phyloP scores from a whole-genome alignment of 1,284 basidiomycete species.

The Marasmius fiardii region DNA sequence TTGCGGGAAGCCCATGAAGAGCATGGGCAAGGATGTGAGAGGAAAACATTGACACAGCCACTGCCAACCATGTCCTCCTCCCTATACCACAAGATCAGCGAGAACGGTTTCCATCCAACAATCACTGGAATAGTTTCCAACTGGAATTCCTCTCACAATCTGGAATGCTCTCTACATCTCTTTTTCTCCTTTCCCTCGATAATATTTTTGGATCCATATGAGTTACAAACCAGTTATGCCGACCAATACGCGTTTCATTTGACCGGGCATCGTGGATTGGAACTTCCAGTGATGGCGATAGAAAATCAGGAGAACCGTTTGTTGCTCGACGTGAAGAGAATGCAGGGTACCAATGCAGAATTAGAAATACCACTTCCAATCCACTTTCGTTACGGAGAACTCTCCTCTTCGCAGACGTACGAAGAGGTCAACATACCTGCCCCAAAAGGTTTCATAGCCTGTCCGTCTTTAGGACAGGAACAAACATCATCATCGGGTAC shows the following conservation, averaged over 20 bases:
- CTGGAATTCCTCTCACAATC: neutral
- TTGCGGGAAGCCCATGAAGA: constrained; percentile 58
- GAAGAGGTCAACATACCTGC: neutral
- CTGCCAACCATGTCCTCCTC: neutral
- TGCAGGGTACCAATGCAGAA: neutral
- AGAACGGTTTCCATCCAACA: constrained; percentile 2
- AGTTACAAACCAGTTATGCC: constrained; percentile 1
- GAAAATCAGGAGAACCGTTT: neutral
- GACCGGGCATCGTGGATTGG: neutral
- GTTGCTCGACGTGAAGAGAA: neutral
- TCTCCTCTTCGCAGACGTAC: neutral
- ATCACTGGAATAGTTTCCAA: neutral
- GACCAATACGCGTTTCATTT: constrained; percentile 1
- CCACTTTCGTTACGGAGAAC: neutral
- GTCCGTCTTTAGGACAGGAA: neutral
- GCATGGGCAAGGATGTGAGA: constrained; percentile 65
- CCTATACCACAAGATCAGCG: neutral
- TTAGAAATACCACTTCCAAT: neutral
- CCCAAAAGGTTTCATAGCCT: neutral
- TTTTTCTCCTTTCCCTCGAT: neutral
- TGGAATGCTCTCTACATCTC: neutral
- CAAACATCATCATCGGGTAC: neutral
- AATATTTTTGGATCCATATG: neutral
- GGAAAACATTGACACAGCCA: constrained; percentile 8
- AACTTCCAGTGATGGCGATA: neutral